Conservation (phyloP, 2,329 filamentous ascomycete species). For the Bisporella sp. region DNA sequence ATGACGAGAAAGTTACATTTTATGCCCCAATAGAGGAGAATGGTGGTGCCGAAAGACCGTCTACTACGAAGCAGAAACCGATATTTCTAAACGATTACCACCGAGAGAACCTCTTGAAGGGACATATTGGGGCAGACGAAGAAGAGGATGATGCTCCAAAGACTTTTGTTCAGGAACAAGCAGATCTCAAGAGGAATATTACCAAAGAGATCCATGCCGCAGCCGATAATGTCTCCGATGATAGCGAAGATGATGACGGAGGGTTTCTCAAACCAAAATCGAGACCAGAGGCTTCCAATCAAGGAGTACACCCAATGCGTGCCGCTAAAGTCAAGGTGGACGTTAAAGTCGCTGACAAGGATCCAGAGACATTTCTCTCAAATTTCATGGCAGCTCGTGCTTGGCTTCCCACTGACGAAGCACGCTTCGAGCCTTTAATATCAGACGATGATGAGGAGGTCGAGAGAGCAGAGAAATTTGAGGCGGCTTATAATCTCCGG, state of each 20-base stretch:
- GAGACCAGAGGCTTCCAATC: conserved; percentile 26
- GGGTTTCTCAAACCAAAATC: conserved; percentile 70
- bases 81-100: conserved; percentile 89
- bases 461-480: conserved; percentile 74
- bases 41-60: conserved; percentile 22
- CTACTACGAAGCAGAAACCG: conserved; percentile 68
- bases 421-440: conserved; percentile 74
- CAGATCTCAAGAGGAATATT: conserved; percentile 69
- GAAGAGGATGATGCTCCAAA: conserved; percentile 47
- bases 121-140: conserved; percentile 53
- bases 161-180: conserved; percentile 87
- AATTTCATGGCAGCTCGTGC: conserved; percentile 92
- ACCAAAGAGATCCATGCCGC: conserved; percentile 73
- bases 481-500: conserved; percentile 89
- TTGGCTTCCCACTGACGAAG: conserved; percentile 67
- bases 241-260: conserved; percentile 46
- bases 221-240: conserved; percentile 38
- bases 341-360: conserved; percentile 70
- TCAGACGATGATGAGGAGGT: conserved; percentile 76
- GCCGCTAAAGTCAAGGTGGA: conserved; percentile 48
- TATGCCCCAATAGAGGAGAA: conserved; percentile 60
- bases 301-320: conserved; percentile 48
- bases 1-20: conserved; percentile 74
- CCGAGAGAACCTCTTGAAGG: conserved; percentile 76
- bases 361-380: conserved; percentile 88